These are phyloP conservation scores for Gaeumannomyces sp. DNA, from an alignment of 2,329 filamentous ascomycete species.

Conservation along the genomic window DNA sequence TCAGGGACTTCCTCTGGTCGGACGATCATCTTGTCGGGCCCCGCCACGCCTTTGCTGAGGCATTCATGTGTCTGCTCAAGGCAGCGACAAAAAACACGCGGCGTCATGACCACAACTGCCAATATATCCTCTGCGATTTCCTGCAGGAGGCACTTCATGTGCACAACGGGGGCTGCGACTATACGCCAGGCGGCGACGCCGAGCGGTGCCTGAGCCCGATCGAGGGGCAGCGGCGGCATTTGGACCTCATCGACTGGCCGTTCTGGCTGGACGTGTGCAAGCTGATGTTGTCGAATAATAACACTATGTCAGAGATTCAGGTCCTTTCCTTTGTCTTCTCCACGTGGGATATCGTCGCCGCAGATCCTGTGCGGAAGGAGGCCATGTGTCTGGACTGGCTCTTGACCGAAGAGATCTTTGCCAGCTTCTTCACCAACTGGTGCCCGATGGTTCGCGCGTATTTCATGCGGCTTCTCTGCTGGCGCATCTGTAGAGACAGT, in stretches of 20 bases:
- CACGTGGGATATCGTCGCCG: slow-evolving; percentile 67
- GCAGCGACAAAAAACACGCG: slow-evolving; percentile 70
- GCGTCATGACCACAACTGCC: slow-evolving; percentile 74
- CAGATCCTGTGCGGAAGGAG: slow-evolving; percentile 60
- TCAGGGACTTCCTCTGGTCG: slow-evolving; percentile 69
- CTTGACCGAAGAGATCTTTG: slow-evolving; percentile 67
- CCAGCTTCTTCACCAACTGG: slow-evolving; percentile 85
- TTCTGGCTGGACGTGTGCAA: slow-evolving; percentile 82
- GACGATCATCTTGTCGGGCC: slow-evolving; percentile 36
- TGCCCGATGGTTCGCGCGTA: slow-evolving; percentile 93
- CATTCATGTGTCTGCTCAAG: slow-evolving; percentile 68
- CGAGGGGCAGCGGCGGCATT: not conserved
- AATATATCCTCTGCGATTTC: slow-evolving; percentile 87
- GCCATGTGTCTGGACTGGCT: slow-evolving; percentile 69
- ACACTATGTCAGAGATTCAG: slow-evolving; percentile 84
- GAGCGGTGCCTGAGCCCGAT: slow-evolving; percentile 2
- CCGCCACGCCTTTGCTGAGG: slow-evolving; percentile 67
- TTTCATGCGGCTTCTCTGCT: slow-evolving; percentile 84
- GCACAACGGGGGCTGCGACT: slow-evolving; percentile 41
- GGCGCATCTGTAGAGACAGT: slow-evolving; percentile 75
- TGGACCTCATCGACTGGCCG: slow-evolving; percentile 55
- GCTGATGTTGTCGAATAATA: slow-evolving; percentile 74
- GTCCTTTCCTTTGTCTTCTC: slow-evolving; percentile 76
- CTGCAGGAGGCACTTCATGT: slow-evolving; percentile 74
- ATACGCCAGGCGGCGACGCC: slow-evolving; percentile 18